These are phyloP conservation scores for Citrus cavaleriei DNA, from an alignment of 345 rosid genomes.

Conservation along the genomic window DNA sequence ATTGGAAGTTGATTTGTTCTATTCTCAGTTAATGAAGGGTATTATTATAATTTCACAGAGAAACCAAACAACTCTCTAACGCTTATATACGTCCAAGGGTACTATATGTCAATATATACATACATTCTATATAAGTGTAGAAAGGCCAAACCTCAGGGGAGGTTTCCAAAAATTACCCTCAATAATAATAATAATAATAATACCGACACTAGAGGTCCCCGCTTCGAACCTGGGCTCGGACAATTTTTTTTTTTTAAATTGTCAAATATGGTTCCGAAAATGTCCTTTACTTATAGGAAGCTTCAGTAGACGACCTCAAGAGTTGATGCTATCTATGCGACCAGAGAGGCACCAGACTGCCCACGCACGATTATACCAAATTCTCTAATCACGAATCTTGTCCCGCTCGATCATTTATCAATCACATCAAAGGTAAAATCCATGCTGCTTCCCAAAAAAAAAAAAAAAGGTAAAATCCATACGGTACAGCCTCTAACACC, in stretches of 20 bases:
- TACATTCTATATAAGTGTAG: no score
- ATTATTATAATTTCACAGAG: no score
- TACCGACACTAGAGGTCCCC: slow-evolving; percentile 52
- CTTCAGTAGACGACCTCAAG: not conserved
- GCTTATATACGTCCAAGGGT: no score
- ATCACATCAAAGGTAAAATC: not conserved
- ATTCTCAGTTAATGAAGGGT: no score
- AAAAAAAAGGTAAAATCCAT: not conserved
- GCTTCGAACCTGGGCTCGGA: slow-evolving; percentile 70
- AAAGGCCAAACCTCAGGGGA: fast-evolving
- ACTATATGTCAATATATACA: no score
- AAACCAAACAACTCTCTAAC: no score
- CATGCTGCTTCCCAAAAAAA: not conserved
- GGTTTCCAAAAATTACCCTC: no score
- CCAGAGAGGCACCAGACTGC: no score
- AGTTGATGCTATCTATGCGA: not conserved
- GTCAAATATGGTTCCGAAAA: not conserved
- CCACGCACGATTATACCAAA: not conserved
- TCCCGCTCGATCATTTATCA: not conserved
- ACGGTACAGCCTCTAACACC: not conserved
- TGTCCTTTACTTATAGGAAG: slow-evolving; percentile 4
- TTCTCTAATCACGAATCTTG: not conserved
- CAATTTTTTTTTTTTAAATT: not conserved
- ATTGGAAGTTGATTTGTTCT: no score
- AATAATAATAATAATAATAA: no score